phyloP scores from a whole-genome alignment of 495 filamentous ascomycete species.

The Chlorociboria aeruginascens region DNA sequence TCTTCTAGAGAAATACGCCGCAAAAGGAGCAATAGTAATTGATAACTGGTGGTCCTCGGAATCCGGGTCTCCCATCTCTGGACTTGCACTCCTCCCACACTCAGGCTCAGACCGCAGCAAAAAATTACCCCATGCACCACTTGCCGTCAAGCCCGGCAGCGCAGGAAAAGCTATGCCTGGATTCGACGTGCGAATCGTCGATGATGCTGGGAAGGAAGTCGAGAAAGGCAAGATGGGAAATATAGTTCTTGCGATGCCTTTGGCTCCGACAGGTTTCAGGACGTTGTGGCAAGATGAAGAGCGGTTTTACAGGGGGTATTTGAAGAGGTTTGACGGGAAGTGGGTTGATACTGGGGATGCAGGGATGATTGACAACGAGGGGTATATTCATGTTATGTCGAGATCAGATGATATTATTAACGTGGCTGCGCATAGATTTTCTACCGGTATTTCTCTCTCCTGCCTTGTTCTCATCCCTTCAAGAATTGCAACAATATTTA shows the following conservation, averaged over 20 bases:
- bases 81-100: conserved; percentile 53
- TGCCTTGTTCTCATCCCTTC: neutral
- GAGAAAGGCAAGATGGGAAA: conserved; percentile 70
- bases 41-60: conserved; percentile 98
- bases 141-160: conserved; percentile 61
- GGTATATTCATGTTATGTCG: conserved; percentile 79
- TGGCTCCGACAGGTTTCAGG: conserved; percentile 77
- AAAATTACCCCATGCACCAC: conserved; percentile 19
- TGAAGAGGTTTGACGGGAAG: conserved; percentile 63
- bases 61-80: conserved; percentile 80
- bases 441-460: conserved; percentile 51
- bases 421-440: conserved; percentile 85
- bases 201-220: conserved; percentile 65
- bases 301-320: conserved; percentile 69
- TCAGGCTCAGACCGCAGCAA: conserved; percentile 31
- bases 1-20: conserved; percentile 51
- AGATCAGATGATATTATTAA: conserved; percentile 90
- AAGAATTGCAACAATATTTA: neutral
- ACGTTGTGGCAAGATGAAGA: conserved; percentile 77
- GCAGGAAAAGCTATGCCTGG: conserved; percentile 86
- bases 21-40: conserved; percentile 53
- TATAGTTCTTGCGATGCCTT: conserved; percentile 70
- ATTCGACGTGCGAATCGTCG: conserved; percentile 73
- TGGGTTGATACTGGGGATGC: conserved; percentile 90
- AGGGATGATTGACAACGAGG: conserved; percentile 69